Percentiles rank a stretch among this genome's conserved stretches.
These are phyloP conservation scores for Spongispora temasekensis DNA, from an alignment of 1,284 basidiomycete species.

Conservation along the genomic window DNA sequence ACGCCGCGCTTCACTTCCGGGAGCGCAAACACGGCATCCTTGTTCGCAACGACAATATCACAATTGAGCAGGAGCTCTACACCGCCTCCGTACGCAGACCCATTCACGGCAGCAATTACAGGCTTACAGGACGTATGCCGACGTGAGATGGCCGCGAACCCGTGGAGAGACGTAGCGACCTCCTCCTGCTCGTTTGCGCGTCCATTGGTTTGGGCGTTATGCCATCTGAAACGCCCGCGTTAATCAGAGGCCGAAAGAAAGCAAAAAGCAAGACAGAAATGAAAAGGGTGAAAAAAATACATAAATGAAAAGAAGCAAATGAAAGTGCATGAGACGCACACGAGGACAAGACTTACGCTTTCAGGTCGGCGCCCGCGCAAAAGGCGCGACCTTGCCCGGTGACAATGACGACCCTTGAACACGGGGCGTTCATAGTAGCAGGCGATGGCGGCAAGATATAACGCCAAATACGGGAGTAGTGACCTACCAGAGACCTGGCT, in stretches of 20 bases:
- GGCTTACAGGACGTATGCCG: slow-evolving; percentile 68
- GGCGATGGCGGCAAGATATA: too few species aligned
- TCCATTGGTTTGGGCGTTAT: slow-evolving; percentile 14
- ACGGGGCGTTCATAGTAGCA: background rate
- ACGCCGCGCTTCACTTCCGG: slow-evolving; percentile 86
- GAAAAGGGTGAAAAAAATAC: too few species aligned
- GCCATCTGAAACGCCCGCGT: slow-evolving; percentile 22
- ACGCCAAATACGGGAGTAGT: too few species aligned
- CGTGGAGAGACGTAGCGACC: slow-evolving; percentile 48
- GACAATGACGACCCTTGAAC: slow-evolving; percentile 68
- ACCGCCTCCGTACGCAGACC: slow-evolving; percentile 80
- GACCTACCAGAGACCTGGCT: slow-evolving; percentile 71
- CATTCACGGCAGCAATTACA: slow-evolving; percentile 82
- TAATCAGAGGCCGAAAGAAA: background rate
- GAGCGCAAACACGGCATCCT: slow-evolving; percentile 72
- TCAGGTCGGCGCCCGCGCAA: slow-evolving; percentile 82
- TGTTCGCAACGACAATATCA: slow-evolving; percentile 77
- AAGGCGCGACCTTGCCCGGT: slow-evolving; percentile 79
- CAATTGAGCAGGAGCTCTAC: slow-evolving; percentile 81
- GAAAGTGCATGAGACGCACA: background rate
- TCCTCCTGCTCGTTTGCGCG: slow-evolving; percentile 44
- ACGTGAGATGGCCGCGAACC: slow-evolving; percentile 78
- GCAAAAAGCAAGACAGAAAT: too few species aligned
- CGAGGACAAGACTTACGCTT: slow-evolving; percentile 63
- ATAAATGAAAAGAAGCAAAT: too few species aligned